Conservation (phyloP, 768 basidiomycete species). For the Stropharia rugosoannulata region DNA sequence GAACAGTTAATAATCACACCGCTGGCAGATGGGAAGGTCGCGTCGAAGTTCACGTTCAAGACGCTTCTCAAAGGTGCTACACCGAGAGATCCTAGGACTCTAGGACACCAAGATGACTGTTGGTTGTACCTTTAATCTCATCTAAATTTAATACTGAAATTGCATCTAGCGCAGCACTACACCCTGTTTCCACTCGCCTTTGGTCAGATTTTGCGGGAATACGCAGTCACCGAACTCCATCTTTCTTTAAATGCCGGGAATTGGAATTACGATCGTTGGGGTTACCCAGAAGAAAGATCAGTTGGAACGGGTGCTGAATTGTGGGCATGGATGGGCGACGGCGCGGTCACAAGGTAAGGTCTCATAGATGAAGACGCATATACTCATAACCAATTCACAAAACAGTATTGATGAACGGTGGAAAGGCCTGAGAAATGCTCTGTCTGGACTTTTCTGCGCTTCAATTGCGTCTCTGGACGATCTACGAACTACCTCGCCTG, state of each 20-base stretch:
- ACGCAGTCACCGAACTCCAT: constrained; percentile 85
- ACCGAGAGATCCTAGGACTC: constrained; percentile 55
- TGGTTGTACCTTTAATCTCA: constrained; percentile 8
- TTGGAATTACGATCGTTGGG: constrained; percentile 88
- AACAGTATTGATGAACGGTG: constrained; percentile 74
- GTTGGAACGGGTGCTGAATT: constrained; percentile 88
- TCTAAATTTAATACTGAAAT: neutral
- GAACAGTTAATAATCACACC: constrained; percentile 46
- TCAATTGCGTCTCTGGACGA: constrained; percentile 80
- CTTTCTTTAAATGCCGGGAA: constrained; percentile 89
- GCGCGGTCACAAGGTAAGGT: constrained; percentile 47
- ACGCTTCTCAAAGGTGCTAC: constrained; percentile 54
- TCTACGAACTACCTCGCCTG: constrained; percentile 72
- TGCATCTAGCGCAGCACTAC: constrained; percentile 73
- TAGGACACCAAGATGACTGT: constrained; percentile 51
- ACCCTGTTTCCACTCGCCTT: constrained; percentile 83
- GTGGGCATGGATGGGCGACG: constrained; percentile 89
- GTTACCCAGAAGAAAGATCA: constrained; percentile 70
- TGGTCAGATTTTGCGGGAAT: constrained; percentile 83
- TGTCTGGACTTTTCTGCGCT: constrained; percentile 94
- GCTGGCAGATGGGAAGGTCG: constrained; percentile 80
- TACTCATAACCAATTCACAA: constrained; percentile 2
- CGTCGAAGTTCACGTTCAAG: constrained; percentile 77
- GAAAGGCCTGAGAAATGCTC: constrained; percentile 82
- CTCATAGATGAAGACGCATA: neutral